Evolutionary conservation across 1,284 basidiomycete genomes (phyloP), one percentile per base, ranked within the genome.

Genomic region (Boletus hoseneyae): DNA sequence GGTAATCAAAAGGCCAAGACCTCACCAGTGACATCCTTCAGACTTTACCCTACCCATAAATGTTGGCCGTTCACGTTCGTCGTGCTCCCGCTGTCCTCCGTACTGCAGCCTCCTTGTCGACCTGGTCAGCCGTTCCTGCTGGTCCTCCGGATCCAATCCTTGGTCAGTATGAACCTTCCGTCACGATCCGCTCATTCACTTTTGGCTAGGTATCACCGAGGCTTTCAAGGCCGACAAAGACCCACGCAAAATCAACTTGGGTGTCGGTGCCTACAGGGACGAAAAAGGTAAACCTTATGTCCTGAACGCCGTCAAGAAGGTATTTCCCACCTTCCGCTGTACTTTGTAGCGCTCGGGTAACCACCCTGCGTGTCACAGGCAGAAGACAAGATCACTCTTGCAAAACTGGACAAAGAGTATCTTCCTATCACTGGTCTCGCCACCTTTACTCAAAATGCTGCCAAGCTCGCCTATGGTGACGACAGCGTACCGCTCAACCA

Each of bases 251-350:
- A 97, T 98, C 70, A 99, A 99, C 77, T 79, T 99, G 50, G 96
- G 96, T 68, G 93, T 95, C 57, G 93, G 93, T 67, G 90, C 89
- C 18, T 92, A 99, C 82, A 84, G 97, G 57, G 95, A 99, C 64
- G 93, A 83, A 59, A 78, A 90, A 54, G 96, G 96, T 55, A 98
- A 97, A 77, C 95, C 96, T 5, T 99, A 95, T 70, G 86, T 99
- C 47, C 80, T 99, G 48, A 85, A 81, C 47, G 88, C 88, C 47
- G 96, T 99, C 50, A 87, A 90, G 68, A 89, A 93, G 80, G 91
- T 84, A 53, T 59, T 32, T 30, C 39, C 35, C 6, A 3, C 9
- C 27, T 5, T 13, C 42, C 29, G 18, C 27, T 45, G 18, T 47
- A 27, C 32, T n/a, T 18, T 23, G 42, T 36, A 16, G 25, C 36